Evolutionary conservation across 257 asterid species (phyloP), one percentile per base, ranked within the genome.

Genomic region (Solanum phureja): DNA sequence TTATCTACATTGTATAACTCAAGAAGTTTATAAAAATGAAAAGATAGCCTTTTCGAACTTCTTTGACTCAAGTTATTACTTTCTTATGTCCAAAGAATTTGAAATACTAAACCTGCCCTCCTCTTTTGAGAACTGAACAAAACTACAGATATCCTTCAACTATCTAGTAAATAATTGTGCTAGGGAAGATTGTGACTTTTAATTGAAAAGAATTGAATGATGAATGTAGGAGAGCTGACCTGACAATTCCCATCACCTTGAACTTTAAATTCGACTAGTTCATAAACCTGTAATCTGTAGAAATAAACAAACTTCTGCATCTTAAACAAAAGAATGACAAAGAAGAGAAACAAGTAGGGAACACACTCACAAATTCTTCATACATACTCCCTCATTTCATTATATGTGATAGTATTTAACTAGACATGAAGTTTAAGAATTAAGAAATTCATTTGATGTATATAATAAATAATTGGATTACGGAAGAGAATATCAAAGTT

Each of bases 241-340:
- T 96, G 99, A 91, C 99, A 96, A 91, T 96, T 96, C 71, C 99
- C 99, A 89, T 96, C 99, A 11, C 98, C 98, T 90, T 90, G 95
- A 92, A 96, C 96, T 93, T 96, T 95, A 91, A 91, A 93, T 90
- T 96, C 98, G 21, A 94, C 92, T 75, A 96, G 93, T 91, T 96
- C 98, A 37, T 94, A 96, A 84, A 95, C 92, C 93, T 91, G 95
- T 90, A 96, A 92, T 92, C 99, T 95, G 91, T 86, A 90, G 85
- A 84, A 86, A 89, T 87, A 88, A 85, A 89, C 44, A 90, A 74
- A 62, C 83, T 23, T 81, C 83, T 29, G 77, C 85, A 68, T 62
- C 84, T 52, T 66, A 82, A 40, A 10, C 84, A 71, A 89, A 83
- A 8, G 44, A 44, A 72, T 21, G 86, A 42, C 60, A 69, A 49